A percentile compares a stretch with the other conserved stretches of the same genome.
phyloP scores from a whole-genome alignment of 2,329 filamentous ascomycete genomes.

The Fusarium sp. region DNA sequence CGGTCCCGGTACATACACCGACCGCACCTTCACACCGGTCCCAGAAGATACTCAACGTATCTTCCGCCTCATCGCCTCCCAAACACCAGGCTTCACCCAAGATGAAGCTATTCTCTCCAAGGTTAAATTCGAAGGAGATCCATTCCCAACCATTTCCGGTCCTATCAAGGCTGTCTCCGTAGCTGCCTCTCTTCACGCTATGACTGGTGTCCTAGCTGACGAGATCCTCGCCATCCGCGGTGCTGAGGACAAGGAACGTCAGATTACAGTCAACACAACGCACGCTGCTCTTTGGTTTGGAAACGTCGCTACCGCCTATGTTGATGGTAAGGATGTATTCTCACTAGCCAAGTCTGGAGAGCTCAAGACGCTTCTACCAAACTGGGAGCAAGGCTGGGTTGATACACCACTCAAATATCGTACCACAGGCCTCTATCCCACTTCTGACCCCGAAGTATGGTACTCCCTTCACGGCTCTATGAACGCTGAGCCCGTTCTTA shows the following conservation, averaged over 20 bases:
- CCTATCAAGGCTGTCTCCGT: slow-evolving; percentile 26
- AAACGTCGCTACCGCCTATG: slow-evolving; percentile 21
- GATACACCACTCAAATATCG: slow-evolving; percentile 27
- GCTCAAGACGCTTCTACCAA: neutral
- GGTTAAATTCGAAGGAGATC: slow-evolving; percentile 1
- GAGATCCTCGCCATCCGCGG: slow-evolving; percentile 18
- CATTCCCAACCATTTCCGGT: slow-evolving; percentile 15
- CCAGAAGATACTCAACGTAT: slow-evolving; percentile 15
- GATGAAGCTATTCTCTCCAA: slow-evolving; percentile 23
- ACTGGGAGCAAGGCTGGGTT: slow-evolving; percentile 29
- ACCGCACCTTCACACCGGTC: slow-evolving; percentile 11
- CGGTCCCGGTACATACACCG: slow-evolving; percentile 15
- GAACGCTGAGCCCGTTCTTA: slow-evolving; percentile 58
- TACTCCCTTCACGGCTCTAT: slow-evolving; percentile 65
- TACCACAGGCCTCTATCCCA: slow-evolving; percentile 58
- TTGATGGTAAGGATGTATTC: slow-evolving; percentile 6
- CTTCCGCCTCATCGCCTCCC: slow-evolving; percentile 18
- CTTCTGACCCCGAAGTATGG: slow-evolving; percentile 58
- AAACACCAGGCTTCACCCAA: slow-evolving; percentile 15
- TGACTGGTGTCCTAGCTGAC: slow-evolving; percentile 21
- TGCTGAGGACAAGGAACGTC: neutral
- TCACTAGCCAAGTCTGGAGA: neutral
- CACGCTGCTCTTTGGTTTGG: slow-evolving; percentile 21
- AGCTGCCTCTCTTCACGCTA: slow-evolving; percentile 16
- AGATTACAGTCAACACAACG: slow-evolving; percentile 17